Conservation (phyloP, 805 yeast species). For the Ogataea wickerhamii region DNA sequence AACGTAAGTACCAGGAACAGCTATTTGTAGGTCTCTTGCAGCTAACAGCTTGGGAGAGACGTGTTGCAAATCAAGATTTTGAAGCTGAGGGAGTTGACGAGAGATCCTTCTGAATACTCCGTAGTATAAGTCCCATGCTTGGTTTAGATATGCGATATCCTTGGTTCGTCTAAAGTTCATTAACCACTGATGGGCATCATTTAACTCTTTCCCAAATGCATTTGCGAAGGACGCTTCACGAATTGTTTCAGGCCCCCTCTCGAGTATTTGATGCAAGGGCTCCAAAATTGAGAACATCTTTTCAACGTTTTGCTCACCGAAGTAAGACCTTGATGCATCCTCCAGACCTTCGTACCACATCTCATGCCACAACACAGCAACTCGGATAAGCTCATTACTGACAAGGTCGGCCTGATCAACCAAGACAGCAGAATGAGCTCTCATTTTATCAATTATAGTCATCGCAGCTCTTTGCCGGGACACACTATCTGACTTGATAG, state of each 20-base stretch:
- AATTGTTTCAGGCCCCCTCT: constrained; percentile 86
- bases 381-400: constrained; percentile 89
- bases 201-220: constrained; percentile 88
- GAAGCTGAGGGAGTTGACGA: constrained; percentile 82
- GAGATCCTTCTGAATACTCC: constrained; percentile 89
- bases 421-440: constrained; percentile 75
- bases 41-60: constrained; percentile 87
- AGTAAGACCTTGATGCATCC: constrained; percentile 90
- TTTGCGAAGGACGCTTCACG: constrained; percentile 90
- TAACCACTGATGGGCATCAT: constrained; percentile 93
- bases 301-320: constrained; percentile 91
- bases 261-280: constrained; percentile 82
- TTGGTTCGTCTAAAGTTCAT: constrained; percentile 78
- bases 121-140: constrained; percentile 97
- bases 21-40: constrained; percentile 76
- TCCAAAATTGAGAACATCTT: constrained; percentile 90
- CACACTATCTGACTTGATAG: constrained; percentile 88
- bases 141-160: constrained; percentile 84
- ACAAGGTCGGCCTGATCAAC: constrained; percentile 93
- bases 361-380: constrained; percentile 96
- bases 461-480: constrained; percentile 89
- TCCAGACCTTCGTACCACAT: constrained; percentile 97
- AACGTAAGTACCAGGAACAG: constrained; percentile 89
- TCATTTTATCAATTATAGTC: constrained; percentile 87
- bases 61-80: constrained; percentile 82